Percentiles rank a stretch among this genome's conserved stretches.
phyloP scores from a whole-genome alignment of 2,329 filamentous ascomycete species.

The Fusarium sp. region DNA sequence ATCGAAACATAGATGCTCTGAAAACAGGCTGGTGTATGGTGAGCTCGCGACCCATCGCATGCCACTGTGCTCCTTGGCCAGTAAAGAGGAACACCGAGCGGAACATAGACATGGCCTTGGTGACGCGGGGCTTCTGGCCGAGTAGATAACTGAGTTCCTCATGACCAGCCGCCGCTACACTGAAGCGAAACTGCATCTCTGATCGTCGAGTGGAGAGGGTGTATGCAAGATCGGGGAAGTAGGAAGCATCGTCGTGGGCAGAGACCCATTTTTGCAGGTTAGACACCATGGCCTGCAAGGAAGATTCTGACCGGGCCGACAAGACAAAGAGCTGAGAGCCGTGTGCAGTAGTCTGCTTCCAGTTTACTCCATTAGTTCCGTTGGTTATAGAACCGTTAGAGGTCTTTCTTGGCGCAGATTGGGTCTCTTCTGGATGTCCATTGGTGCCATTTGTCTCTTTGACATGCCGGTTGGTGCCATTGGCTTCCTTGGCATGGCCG shows the following conservation, averaged over 20 bases:
- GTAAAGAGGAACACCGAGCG: conserved; percentile 46
- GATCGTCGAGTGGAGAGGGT: conserved; percentile 24
- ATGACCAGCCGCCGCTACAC: conserved; percentile 6
- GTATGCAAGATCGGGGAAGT: conserved; percentile 21
- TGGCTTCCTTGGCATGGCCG: not conserved
- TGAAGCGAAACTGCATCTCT: conserved; percentile 15
- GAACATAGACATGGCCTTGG: conserved; percentile 4
- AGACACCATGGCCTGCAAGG: conserved; percentile 12
- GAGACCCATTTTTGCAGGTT: conserved; percentile 20
- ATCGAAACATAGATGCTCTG: conserved; percentile 21
- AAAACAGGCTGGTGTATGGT: conserved; percentile 5
- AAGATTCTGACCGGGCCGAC: conserved; percentile 21
- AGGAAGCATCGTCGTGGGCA: conserved; percentile 5
- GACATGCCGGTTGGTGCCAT: not conserved
- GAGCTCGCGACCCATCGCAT: conserved; percentile 46
- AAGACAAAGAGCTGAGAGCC: conserved; percentile 21
- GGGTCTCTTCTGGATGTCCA: not conserved
- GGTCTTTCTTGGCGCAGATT: not conserved
- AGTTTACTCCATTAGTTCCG: not conserved
- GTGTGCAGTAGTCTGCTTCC: not conserved
- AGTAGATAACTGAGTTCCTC: conserved; percentile 7
- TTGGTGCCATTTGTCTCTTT: not conserved
- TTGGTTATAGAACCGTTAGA: not conserved
- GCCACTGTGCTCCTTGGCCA: conserved; percentile 54
- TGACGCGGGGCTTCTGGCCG: conserved; percentile 18